Base-by-base conservation (phyloP, 768 basidiomycete species). In the Chalciporus pseudorubinellus region DNA sequence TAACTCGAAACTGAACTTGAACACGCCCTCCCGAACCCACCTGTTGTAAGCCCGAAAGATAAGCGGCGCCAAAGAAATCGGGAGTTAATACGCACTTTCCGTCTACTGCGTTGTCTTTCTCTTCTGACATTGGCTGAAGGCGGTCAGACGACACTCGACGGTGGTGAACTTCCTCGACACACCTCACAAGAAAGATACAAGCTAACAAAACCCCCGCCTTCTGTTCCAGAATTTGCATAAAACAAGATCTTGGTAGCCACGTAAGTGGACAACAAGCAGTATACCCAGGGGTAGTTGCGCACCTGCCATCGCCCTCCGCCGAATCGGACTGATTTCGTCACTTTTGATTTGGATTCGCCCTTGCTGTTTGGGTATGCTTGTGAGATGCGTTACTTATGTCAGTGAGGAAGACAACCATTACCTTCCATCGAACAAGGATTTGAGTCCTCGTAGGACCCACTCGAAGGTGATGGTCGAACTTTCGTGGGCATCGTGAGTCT, bases 21-120 rank as follows among this genome's bases (percentile, higher is more conserved):
- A 93, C n/a, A 86, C 71, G 1, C 91, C 91, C 51, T 91, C 87
- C 14, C 92, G 80, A n/a, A 79, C 69, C 91, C 91, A 94, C 72
- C 87, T 92, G 51, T 5, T n/a, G 28, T 8, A 3, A 31, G 48
- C 29, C 24, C 12, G 18, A 46, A 16, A 41, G 39, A 28, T 18
- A 31, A 33, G 26, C 8, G 19, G 3, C 16, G 1, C n/a, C 24
- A 18, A 11, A 6, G 34, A 39, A 12, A 1, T 33, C 5, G 20
- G 31, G 18, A 21, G 9, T n/a, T 40, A 20, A 44, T 31, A 46
- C 72, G 39, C 57, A 75, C 87, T 79, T 84, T 60, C 84, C 83
- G 41, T 80, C 74, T 24, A 85, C 67, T 2, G 84, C 79, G 13
- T 68, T 75, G 50, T 90, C 87, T 52, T 80, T 85, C 70, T 94